Evolutionary conservation across 2,329 filamentous ascomycete species (phyloP), one percentile per base, ranked within the genome.

Genomic region (Fusarium hainanense): DNA sequence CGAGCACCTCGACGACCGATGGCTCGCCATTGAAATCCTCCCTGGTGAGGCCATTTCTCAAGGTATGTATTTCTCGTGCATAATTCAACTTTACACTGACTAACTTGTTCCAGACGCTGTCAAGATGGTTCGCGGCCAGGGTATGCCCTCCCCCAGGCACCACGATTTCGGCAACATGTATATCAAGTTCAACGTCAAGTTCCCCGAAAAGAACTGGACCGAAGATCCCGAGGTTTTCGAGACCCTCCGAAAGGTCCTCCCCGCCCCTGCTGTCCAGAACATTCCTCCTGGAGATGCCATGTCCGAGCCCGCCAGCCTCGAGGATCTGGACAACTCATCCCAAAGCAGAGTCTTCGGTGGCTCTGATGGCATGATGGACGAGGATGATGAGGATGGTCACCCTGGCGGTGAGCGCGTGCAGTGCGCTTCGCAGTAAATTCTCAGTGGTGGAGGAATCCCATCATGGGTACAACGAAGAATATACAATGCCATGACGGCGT

Each of bases 111-210:
- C 74, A 97, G 96, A 93, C 74, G 86, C 93, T 72, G 88, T 98
- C 79, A 98, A 98, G 85, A 92, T 97, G 82, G 91, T 99, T 77
- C 93, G 93, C 72, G 94, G 94, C 71, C 96, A 99, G 83, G 96
- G 96, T 80, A 99, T 99, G 96, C 96, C 96, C 43, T 97, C 96
- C 6, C 92, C 89, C 82, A 90, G 96, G 75, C 96, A 98, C 82
- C 96, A 99, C 85, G 93, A 98, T 82, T 90, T 88, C 78, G 96
- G 96, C 77, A 98, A 99, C 84, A 86, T 99, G 75, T 99, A 96
- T 85, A 94, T 99, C 77, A 93, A 97, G 79, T 99, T 99, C 84
- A 91, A 93, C 77, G 94, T 99, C 83, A 97, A 97, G 84, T 98
- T 99, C 88, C 96, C 96, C 50, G 91, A 93, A 77, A 91, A 90